Base-by-base conservation (phyloP, 2,329 filamentous ascomycete species). In the Bertia moriformis region DNA sequence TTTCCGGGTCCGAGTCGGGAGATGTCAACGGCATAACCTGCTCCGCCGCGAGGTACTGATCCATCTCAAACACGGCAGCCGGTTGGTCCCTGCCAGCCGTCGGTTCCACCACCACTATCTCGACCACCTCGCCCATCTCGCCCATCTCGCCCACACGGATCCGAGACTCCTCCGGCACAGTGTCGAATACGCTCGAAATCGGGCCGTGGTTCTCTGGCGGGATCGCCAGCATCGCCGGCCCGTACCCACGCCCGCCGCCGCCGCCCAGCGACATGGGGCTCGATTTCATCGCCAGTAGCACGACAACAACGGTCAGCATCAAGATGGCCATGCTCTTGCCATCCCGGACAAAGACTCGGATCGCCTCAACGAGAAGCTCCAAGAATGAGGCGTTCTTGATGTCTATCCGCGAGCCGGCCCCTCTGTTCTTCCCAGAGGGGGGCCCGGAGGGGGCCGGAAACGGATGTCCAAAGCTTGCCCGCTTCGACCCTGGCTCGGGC, bases 311-410 rank as follows among this genome's bases (percentile, higher is more conserved):
- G 40, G 68, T 65, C 38, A 80, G 56, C 0, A 71, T 48, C 4
- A 62, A 58, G 18, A 79, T 78, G n/a, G 65, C 56, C 7, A 78
- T 51, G 41, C 78, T 79, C 56, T 69, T 76, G 41, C 63, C 63
- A 46, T 79, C 74, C 37, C 66, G 63, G 47, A 78, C 48, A 14
- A 71, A 52, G 4, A 78, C 66, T 20, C 65, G 62, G 38, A 61
- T 57, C 0, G 72, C 70, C 44, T 73, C 67, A 5, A 71, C 46
- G 0, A 78, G 48, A 5, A 78, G 57, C 43, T 74, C 66, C 0
- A 63, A 57, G 10, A 79, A 59, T 2, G 68, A 69, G 0, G 69
- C 67, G 17, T 49, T 19, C 14, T 18, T 18, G 4, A n/a, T n/a
- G n/a, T n/a, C n/a, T n/a, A n/a, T n/a, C n/a, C n/a, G n/a, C n/a